Base-by-base conservation (phyloP, 106 monocot genomes). In the Chionographis japonica region DNA sequence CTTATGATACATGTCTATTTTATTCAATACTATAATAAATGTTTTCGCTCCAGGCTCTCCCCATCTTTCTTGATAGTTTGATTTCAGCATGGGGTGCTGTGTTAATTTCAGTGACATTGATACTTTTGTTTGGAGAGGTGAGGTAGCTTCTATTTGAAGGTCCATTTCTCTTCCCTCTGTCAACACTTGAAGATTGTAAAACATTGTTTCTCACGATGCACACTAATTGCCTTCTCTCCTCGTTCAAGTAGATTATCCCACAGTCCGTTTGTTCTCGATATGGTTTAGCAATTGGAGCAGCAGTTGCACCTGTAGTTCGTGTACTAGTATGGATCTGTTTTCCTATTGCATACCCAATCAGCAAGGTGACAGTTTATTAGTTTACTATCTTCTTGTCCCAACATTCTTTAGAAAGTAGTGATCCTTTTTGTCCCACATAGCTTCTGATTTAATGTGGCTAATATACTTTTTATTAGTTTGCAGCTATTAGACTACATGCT, bases 41-140 rank as follows among this genome's bases (percentile, higher is more conserved):
- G 63, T 65, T 35, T 60, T 40, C 74, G 59, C 9, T 76, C 20
- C 46, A 97, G 97, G 66, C 97, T 72, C 83, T 97, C 63, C 97
- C 97, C 2, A 92, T 97, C 68, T 92, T 97, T 82, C 92, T 97
- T 61, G 97, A 87, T 58, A 77, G 83, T 65, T 75, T 97, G 76
- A 76, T 92, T 51, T 65, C 92, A 8, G 92, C 97, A 13, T 97
- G 97, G 97, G 92, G 86, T 61, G 92, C 97, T 41, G 79, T 97
- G 58, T 65, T 97, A 61, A 89, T 97, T 68, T 97, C 97, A 39
- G 92, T 97, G 6, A 97, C 97, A 37, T 81, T 97, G 77, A 85
- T 97, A 58, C 92, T 97, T 68, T 58, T 97, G 58, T 89, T 97
- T 73, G 97, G 97, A 39, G 97, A 97, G 92, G 95, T 97, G 12